These are phyloP conservation scores for Sporothrix pseudoabietina DNA, from an alignment of 2,329 filamentous ascomycete genomes.

Conservation along the genomic window DNA sequence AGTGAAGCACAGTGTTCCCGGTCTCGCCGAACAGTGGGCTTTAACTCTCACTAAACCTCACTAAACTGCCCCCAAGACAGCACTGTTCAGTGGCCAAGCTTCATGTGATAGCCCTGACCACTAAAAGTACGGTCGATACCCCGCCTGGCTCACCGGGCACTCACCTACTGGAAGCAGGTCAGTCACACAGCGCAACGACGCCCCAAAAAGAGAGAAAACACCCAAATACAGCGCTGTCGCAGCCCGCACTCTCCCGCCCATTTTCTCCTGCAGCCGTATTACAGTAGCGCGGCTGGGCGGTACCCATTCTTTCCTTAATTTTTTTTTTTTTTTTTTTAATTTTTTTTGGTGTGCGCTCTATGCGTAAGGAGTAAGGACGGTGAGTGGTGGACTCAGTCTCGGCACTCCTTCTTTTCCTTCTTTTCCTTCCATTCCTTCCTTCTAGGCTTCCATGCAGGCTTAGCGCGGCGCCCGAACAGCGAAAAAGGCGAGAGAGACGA, in stretches of 20 bases:
- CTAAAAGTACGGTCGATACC: background rate
- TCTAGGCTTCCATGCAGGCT: conserved; percentile 22
- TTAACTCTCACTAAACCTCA: background rate
- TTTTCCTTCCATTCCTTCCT: conserved; percentile 24
- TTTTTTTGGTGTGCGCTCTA: background rate
- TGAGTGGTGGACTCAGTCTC: background rate
- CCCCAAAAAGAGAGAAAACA: background rate
- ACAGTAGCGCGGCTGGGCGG: background rate
- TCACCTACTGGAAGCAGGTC: background rate
- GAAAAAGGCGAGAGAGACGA: background rate
- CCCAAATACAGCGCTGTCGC: background rate
- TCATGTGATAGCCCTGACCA: background rate
- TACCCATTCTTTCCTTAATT: background rate
- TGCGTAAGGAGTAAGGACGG: no score
- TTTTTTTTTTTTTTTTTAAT: no score
- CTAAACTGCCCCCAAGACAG: background rate
- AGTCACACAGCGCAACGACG: no score
- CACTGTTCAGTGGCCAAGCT: background rate
- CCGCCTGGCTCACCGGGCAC: background rate
- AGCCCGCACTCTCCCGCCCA: background rate
- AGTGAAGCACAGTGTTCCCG: background rate
- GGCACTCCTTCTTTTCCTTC: conserved; percentile 17
- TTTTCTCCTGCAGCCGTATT: no score
- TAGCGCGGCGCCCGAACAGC: conserved; percentile 20
- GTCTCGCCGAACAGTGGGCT: background rate